Percentiles rank a stretch among this genome's conserved stretches.
Conservation (phyloP, 495 filamentous ascomycete species). For the Letharia lupina region DNA sequence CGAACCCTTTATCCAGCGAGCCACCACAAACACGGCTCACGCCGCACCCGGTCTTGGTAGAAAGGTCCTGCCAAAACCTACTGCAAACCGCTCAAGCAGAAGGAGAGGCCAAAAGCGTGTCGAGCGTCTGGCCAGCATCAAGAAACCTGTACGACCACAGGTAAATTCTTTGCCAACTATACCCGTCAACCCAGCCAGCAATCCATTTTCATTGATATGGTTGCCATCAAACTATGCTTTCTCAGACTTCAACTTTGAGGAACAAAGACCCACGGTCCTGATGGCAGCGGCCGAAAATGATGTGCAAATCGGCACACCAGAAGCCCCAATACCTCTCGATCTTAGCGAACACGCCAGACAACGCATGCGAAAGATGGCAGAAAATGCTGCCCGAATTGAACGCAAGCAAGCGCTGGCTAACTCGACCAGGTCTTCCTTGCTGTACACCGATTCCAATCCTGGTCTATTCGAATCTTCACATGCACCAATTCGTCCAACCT, state of each 20-base stretch:
- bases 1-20: not conserved
- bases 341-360: not conserved
- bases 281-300: not conserved
- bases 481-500: not conserved
- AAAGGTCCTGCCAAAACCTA: not conserved
- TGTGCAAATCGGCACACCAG: not conserved
- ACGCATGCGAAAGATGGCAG: slow-evolving; percentile 6
- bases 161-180: not conserved
- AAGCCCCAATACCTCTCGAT: not conserved
- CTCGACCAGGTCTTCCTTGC: not conserved
- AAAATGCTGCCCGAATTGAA: slow-evolving; percentile 12
- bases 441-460: not conserved
- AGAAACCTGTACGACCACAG: not conserved
- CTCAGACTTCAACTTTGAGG: slow-evolving; percentile 13
- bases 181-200: not conserved
- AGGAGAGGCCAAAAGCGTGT: not conserved
- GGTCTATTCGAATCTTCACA: not conserved
- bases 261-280: slow-evolving; percentile 7
- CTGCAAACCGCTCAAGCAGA: not conserved
- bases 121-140: slow-evolving; percentile 2
- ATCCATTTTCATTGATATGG: not conserved
- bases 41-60: not conserved
- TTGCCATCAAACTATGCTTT: slow-evolving; percentile 12
- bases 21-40: not conserved
- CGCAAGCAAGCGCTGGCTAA: slow-evolving; percentile 12